These are phyloP conservation scores for Fusarium sp. DNA, from an alignment of 2,329 filamentous ascomycete genomes.

Conservation along the genomic window DNA sequence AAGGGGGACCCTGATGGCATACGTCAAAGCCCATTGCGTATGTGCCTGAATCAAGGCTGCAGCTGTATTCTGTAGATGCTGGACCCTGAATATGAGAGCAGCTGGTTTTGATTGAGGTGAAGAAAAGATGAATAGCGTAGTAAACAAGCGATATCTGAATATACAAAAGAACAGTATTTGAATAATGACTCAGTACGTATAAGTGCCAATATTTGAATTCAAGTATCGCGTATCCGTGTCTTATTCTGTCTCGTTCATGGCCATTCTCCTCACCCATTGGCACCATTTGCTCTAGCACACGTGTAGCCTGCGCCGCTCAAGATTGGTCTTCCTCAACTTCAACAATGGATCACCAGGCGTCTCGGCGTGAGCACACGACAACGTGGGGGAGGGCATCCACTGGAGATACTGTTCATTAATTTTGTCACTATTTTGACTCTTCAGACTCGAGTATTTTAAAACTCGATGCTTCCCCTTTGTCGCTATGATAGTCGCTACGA, in stretches of 20 bases:
- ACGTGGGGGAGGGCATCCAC: slow-evolving; percentile 22
- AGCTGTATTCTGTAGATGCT: not conserved
- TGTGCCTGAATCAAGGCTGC: slow-evolving; percentile 6
- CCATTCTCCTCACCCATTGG: slow-evolving; percentile 1
- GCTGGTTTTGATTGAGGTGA: not conserved
- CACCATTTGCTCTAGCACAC: slow-evolving; percentile 36
- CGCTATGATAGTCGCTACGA: not conserved
- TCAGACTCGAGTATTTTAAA: slow-evolving; percentile 15
- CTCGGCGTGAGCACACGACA: slow-evolving; percentile 34
- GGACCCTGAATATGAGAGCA: slow-evolving; percentile 24
- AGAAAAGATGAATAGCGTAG: not conserved
- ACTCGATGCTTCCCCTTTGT: not conserved
- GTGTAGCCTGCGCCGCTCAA: slow-evolving; percentile 41
- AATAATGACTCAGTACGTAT: not conserved
- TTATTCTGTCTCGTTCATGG: slow-evolving; percentile 1
- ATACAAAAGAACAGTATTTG: not conserved
- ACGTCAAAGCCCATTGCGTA: slow-evolving; percentile 6
- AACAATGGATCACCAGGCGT: slow-evolving; percentile 24
- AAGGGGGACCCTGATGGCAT: slow-evolving; percentile 42
- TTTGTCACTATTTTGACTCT: not conserved
- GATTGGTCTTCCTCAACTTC: slow-evolving; percentile 38
- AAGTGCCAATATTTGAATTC: not conserved
- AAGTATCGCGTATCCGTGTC: slow-evolving; percentile 32
- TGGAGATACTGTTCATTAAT: not conserved
- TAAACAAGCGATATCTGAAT: not conserved